Conservation (phyloP, 2,329 filamentous ascomycete genomes). For the Paracamarosporium sp. region DNA sequence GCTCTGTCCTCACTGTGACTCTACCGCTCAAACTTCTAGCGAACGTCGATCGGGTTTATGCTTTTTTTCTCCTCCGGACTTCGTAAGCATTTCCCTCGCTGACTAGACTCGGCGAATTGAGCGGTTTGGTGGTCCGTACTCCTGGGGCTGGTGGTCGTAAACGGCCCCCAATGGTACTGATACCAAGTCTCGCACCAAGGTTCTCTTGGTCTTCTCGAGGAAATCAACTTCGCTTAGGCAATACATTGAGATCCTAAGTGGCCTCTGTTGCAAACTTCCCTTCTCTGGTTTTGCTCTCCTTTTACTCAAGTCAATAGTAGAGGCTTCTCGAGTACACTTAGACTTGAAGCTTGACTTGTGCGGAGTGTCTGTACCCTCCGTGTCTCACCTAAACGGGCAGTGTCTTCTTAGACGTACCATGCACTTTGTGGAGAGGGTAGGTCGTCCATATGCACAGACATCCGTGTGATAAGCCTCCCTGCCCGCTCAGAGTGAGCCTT, state of each 20-base stretch:
- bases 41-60: neutral
- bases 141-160: slow-evolving; percentile 1
- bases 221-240: neutral
- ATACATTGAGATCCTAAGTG: neutral
- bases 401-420: neutral
- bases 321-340: too few species aligned
- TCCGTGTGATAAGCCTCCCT: neutral
- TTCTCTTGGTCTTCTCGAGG: neutral
- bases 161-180: slow-evolving; percentile 1
- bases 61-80: slow-evolving; percentile 2
- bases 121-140: neutral
- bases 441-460: neutral
- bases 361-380: neutral
- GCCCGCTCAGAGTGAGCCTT: neutral
- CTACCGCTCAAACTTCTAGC: neutral
- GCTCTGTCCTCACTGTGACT: neutral
- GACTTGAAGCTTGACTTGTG: neutral
- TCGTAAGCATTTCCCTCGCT: neutral
- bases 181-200: neutral
- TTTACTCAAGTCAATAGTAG: neutral
- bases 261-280: neutral
- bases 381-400: neutral
- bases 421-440: neutral
- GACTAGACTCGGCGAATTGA: neutral
- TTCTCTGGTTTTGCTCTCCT: neutral